Percentiles rank a stretch among this genome's conserved stretches.
phyloP scores from a whole-genome alignment of 2,329 filamentous ascomycete genomes.

The Cercospora sesami region DNA sequence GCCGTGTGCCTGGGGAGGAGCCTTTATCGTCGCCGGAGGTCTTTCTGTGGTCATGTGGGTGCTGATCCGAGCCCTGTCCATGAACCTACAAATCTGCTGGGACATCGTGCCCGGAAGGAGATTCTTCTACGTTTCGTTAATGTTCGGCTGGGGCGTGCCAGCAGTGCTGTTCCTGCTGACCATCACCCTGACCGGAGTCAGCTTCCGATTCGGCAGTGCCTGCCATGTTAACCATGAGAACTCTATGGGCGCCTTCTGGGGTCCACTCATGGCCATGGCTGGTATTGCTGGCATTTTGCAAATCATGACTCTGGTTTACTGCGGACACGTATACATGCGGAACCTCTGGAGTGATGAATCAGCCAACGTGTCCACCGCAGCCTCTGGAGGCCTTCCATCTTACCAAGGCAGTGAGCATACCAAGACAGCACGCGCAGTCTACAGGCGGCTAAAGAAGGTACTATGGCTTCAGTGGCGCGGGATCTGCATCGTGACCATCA shows the following conservation, averaged over 20 bases:
- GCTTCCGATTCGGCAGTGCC: slow-evolving; percentile 85
- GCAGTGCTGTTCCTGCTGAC: slow-evolving; percentile 72
- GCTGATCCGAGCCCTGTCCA: slow-evolving; percentile 82
- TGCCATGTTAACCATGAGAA: slow-evolving; percentile 93
- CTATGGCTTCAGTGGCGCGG: slow-evolving; percentile 93
- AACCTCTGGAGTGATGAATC: slow-evolving; percentile 72
- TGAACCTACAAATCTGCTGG: slow-evolving; percentile 96
- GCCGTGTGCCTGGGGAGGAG: slow-evolving; percentile 84
- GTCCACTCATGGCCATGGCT: slow-evolving; percentile 77
- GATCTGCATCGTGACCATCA: slow-evolving; percentile 84
- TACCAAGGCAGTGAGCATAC: slow-evolving; percentile 74
- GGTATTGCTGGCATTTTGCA: slow-evolving; percentile 76
- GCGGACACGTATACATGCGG: slow-evolving; percentile 89
- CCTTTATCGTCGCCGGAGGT: slow-evolving; percentile 82
- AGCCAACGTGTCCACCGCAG: slow-evolving; percentile 59
- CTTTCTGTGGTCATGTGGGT: slow-evolving; percentile 85
- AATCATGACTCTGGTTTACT: slow-evolving; percentile 80
- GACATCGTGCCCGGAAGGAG: slow-evolving; percentile 81
- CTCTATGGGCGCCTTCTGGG: slow-evolving; percentile 84
- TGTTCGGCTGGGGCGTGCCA: slow-evolving; percentile 80
- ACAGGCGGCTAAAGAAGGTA: slow-evolving; percentile 80
- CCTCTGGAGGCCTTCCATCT: slow-evolving; percentile 61
- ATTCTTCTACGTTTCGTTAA: slow-evolving; percentile 85
- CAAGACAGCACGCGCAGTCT: slow-evolving; percentile 83
- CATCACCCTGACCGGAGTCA: slow-evolving; percentile 84